phyloP scores from a whole-genome alignment of 208 protist genomes.

The Trichomonas tenax region DNA sequence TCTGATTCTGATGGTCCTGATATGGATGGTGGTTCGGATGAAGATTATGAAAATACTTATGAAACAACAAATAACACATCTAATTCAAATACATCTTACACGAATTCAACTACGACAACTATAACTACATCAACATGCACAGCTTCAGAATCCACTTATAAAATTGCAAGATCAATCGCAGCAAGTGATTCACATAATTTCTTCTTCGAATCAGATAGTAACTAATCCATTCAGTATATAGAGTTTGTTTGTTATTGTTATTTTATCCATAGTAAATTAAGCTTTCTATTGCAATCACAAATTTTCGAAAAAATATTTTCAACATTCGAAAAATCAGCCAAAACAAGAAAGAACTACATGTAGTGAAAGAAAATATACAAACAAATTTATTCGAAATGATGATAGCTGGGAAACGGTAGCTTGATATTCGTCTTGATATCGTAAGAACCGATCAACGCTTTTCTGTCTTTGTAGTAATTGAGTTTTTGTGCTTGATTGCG shows the following conservation, averaged over 20 bases:
- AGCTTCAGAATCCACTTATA: neutral
- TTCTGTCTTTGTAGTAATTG: neutral
- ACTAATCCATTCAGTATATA: neutral
- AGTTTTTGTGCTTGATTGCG: neutral
- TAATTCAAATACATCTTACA: neutral
- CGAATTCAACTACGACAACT: neutral
- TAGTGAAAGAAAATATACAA: too few species aligned
- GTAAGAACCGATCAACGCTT: neutral
- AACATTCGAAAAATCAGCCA: too few species aligned
- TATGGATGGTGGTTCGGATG: neutral
- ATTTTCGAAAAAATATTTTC: too few species aligned
- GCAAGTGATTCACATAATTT: neutral
- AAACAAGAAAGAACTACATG: too few species aligned
- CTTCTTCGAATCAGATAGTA: neutral
- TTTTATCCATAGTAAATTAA: neutral
- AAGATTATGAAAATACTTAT: neutral
- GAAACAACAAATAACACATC: neutral
- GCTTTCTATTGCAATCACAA: too few species aligned
- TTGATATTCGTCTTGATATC: neutral
- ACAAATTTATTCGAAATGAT: neutral
- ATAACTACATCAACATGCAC: neutral
- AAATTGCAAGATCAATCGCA: neutral
- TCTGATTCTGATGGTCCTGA: neutral
- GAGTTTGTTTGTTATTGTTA: neutral
- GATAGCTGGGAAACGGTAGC: neutral